Percentiles rank a stretch among this genome's conserved stretches.
Conservation (phyloP, 2,329 filamentous ascomycete genomes). For the Paraphoma chrysanthemicola region DNA sequence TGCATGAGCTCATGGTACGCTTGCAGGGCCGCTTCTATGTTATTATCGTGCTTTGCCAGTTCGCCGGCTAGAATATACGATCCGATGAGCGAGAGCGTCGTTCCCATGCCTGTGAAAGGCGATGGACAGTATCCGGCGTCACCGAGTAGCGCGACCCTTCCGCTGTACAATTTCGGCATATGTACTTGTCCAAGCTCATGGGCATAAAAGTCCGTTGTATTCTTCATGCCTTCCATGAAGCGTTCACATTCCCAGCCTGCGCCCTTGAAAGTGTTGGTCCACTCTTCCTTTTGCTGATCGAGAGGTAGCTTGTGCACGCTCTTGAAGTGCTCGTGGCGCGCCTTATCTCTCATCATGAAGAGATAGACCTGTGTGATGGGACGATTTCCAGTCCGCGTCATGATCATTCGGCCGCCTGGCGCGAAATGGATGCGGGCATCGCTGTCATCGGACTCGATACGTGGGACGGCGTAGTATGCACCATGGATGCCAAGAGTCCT, state of each 20-base stretch:
- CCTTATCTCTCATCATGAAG: slow-evolving; percentile 21
- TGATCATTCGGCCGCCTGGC: slow-evolving; percentile 15
- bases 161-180: slow-evolving; percentile 51
- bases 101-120: slow-evolving; percentile 32
- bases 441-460: slow-evolving; percentile 19
- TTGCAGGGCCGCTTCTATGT: slow-evolving; percentile 27
- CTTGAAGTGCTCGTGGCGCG: slow-evolving; percentile 5
- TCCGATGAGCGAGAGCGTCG: slow-evolving; percentile 45
- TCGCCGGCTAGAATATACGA: slow-evolving; percentile 50
- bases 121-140: slow-evolving; percentile 54
- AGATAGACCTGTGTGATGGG: slow-evolving; percentile 29
- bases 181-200: slow-evolving; percentile 55
- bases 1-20: slow-evolving; percentile 27
- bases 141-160: slow-evolving; percentile 60
- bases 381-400: slow-evolving; percentile 27
- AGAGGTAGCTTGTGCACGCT: slow-evolving; percentile 35
- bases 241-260: slow-evolving; percentile 55
- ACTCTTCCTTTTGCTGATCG: slow-evolving; percentile 51
- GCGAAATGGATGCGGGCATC: slow-evolving; percentile 15
- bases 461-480: slow-evolving; percentile 34
- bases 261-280: slow-evolving; percentile 38
- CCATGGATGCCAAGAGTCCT: slow-evolving; percentile 24
- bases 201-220: slow-evolving; percentile 56
- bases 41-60: slow-evolving; percentile 15
- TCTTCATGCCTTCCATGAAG: slow-evolving; percentile 51